Percentiles rank a stretch among this genome's conserved stretches.
Conservation (phyloP, 1,139 yeast species). For the Blastobotrys apis region DNA sequence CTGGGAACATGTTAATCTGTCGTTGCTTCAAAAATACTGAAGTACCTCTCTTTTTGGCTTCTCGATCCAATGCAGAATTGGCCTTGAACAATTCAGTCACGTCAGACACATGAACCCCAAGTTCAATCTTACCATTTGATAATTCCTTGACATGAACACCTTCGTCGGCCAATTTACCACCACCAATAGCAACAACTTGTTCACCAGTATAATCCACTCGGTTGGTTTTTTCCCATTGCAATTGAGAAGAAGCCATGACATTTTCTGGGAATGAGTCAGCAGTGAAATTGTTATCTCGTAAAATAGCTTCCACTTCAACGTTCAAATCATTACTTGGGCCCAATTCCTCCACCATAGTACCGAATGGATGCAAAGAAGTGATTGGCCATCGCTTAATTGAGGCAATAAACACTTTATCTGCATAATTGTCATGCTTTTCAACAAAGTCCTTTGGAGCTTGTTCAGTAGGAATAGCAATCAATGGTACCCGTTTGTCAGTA, state of each 20-base stretch:
- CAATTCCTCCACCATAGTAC: slow-evolving; percentile 81
- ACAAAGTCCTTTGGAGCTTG: slow-evolving; percentile 96
- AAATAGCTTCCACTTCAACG: slow-evolving; percentile 82
- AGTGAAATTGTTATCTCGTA: slow-evolving; percentile 87
- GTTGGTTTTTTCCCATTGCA: slow-evolving; percentile 32
- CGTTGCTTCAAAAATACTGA: slow-evolving; percentile 90
- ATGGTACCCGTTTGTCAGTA: slow-evolving; percentile 93
- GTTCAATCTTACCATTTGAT: slow-evolving; percentile 57
- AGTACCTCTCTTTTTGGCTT: slow-evolving; percentile 85
- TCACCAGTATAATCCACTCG: slow-evolving; percentile 62
- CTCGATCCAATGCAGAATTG: slow-evolving; percentile 77
- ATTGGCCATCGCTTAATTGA: slow-evolving; percentile 99
- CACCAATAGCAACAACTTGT: slow-evolving; percentile 62
- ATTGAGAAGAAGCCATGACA: slow-evolving; percentile 40
- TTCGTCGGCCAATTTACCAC: slow-evolving; percentile 65
- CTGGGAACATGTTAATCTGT: slow-evolving; percentile 63
- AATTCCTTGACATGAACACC: slow-evolving; percentile 71
- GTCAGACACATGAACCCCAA: slow-evolving; percentile 80
- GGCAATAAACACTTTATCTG: slow-evolving; percentile 83
- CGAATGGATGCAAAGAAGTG: slow-evolving; percentile 96
- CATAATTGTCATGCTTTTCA: slow-evolving; percentile 80
- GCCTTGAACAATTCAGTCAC: slow-evolving; percentile 64
- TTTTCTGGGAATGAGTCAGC: slow-evolving; percentile 69
- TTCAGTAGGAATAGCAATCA: slow-evolving; percentile 97
- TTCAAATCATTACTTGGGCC: slow-evolving; percentile 75